Evolutionary conservation across 306 rosid species (phyloP).

Genomic region (Fragaria vesca): DNA sequence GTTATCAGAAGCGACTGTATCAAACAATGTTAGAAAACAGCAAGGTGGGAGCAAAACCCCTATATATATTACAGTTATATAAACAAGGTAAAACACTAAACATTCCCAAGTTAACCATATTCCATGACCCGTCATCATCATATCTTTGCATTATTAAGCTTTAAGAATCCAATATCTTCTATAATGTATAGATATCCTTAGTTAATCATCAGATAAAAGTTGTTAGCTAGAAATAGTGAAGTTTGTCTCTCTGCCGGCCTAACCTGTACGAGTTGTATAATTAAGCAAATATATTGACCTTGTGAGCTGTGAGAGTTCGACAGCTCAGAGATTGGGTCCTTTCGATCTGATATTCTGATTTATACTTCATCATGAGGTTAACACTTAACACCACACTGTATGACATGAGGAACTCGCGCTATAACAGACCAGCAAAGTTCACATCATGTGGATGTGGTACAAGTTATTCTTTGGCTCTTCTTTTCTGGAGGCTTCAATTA

Average conservation of each 20-base stretch:
- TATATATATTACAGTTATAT: no score
- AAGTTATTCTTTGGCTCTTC: not conserved
- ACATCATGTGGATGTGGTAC: not conserved
- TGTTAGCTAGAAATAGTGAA: not conserved
- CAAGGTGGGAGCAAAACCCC: no score
- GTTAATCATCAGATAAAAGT: not conserved
- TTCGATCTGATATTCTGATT: not conserved
- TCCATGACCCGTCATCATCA: no score
- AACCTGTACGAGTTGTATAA: not conserved
- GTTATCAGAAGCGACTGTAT: no score
- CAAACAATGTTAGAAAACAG: no score
- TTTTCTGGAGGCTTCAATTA: not conserved
- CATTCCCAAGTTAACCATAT: no score
- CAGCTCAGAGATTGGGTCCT: not conserved
- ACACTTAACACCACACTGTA: not conserved
- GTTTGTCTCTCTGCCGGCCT: not conserved
- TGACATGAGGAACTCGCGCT: not conserved
- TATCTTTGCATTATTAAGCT: not conserved
- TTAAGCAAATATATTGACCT: not conserved
- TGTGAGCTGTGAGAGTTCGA: not conserved
- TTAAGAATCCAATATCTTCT: not conserved
- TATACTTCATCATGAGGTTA: not conserved
- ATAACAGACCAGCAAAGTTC: not conserved
- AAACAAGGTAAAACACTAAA: no score
- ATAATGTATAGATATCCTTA: not conserved